phyloP scores from a whole-genome alignment of 495 filamentous ascomycete genomes.

The Margaritispora aquatica region DNA sequence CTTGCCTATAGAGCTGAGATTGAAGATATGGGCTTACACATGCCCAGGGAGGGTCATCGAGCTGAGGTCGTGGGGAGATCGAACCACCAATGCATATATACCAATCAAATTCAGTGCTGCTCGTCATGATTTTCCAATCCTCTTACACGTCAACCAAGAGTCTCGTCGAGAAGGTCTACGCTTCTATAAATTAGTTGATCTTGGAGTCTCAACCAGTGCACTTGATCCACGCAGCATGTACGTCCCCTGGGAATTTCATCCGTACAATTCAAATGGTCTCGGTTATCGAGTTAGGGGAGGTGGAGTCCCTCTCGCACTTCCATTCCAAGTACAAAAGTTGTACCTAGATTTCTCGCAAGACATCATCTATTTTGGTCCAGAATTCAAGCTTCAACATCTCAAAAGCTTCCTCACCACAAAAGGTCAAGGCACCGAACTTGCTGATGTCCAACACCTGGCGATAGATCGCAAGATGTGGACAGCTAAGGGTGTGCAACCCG shows the following conservation, averaged over 20 bases:
- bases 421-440: constrained; percentile 1
- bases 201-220: constrained; percentile 7
- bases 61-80: constrained; percentile 16
- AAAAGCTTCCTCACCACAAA: constrained; percentile 4
- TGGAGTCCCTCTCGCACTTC: constrained; percentile 3
- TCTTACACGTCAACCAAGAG: constrained; percentile 12
- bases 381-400: constrained; percentile 12
- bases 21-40: constrained; percentile 19
- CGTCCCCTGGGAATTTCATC: constrained; percentile 13
- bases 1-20: constrained; percentile 16
- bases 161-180: constrained; percentile 15
- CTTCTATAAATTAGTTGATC: constrained; percentile 9
- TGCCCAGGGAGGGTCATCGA: constrained; percentile 11
- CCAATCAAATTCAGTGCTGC: constrained; percentile 11
- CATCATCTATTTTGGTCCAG: constrained; percentile 18
- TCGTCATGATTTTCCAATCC: constrained; percentile 5
- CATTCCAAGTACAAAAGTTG: constrained; percentile 1
- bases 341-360: constrained; percentile 11
- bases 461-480: constrained; percentile 15
- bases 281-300: too few relatives aligned
- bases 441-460: constrained; percentile 9
- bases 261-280: constrained; percentile 7
- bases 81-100: background rate
- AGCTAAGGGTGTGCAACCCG: background rate
- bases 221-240: background rate